Percentiles rank a stretch among this genome's conserved stretches.
Evolutionary conservation across 768 basidiomycete genomes (phyloP).

Genomic region (Xerocomellus intermedius): DNA sequence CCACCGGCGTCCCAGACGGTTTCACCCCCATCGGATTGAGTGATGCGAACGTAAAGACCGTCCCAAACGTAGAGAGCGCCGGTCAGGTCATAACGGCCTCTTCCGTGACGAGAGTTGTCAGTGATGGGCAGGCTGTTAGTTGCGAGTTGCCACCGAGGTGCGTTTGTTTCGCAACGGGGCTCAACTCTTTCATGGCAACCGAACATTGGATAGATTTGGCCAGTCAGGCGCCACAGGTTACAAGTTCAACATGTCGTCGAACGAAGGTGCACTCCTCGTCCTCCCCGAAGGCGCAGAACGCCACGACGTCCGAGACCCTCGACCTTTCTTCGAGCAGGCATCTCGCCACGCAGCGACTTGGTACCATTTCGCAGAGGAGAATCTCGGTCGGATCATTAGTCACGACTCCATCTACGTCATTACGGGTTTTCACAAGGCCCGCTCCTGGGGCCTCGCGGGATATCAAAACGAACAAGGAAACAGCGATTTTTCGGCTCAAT

Average conservation of each 20-base stretch:
- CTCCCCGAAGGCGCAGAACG: constrained; percentile 35
- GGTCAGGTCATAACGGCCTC: constrained; percentile 10
- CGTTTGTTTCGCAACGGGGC: neutral
- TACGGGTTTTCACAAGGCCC: constrained; percentile 26
- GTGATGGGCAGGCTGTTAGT: neutral
- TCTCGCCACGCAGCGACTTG: constrained; percentile 27
- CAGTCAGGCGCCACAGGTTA: constrained; percentile 1
- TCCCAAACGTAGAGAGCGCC: constrained; percentile 7
- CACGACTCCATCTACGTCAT: constrained; percentile 36
- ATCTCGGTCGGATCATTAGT: constrained; percentile 27
- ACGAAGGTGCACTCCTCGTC: constrained; percentile 33
- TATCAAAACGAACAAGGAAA: constrained; percentile 11
- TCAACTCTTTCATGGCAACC: neutral
- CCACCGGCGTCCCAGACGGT: constrained; percentile 26
- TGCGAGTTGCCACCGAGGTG: constrained; percentile 7
- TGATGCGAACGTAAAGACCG: constrained; percentile 16
- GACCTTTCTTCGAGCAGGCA: constrained; percentile 28
- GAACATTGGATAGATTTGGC: neutral
- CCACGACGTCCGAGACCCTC: constrained; percentile 26
- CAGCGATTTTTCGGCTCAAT: constrained; percentile 10
- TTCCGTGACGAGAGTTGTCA: constrained; percentile 12
- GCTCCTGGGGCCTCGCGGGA: constrained; percentile 32
- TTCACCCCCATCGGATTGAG: constrained; percentile 27
- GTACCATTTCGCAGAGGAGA: constrained; percentile 31
- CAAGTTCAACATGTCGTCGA: constrained; percentile 17